Evolutionary conservation across 257 asterid species (phyloP), one percentile per base, ranked within the genome.

Genomic region (Verbascum thapsus): DNA sequence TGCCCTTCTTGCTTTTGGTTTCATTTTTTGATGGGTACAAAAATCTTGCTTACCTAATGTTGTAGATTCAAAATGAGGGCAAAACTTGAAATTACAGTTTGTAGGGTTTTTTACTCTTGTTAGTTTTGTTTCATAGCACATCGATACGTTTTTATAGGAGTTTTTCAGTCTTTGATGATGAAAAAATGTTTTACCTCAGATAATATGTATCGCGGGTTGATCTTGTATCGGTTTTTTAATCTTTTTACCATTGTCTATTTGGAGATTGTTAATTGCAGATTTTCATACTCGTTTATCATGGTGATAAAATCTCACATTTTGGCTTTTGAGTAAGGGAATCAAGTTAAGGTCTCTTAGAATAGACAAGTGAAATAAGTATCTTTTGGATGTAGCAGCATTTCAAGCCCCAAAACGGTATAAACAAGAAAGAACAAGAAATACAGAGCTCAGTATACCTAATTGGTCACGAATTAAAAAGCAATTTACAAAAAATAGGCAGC

Each of bases 31-130:
- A 58, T 68, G 71, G 74, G 64, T 68, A 49, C 54, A 13, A 48
- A 30, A 56, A n/a, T 30, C 41, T 63, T 48, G 23, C 62, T 41
- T n/a, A 49, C 69, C 75, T 37, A 58, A 30, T 75, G 77, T 65
- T 72, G 78, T 72, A 74, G 23, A 77, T 50, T 60, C 66, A 47
- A 40, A 58, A 69, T 44, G 62, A 73, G 63, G 44, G 66, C n/a
- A 51, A 53, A 15, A 23, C 8, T 4, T 4, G 40, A 53, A 53
- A 20, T 15, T 17, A 18, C 17, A 26, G 32, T 1, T 8, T 42
- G 48, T 53, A 20, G 30, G 8, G n/a, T 23, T 22, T 30, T 39
- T 41, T n/a, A n/a, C n/a, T n/a, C n/a, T n/a, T n/a, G n/a, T 26
- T 26, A 26, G 32, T 26, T 26, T 26, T 26, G 2, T 26, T 26